Percentiles rank a stretch among this genome's conserved stretches.
These are phyloP conservation scores for Delphinella strobiligena DNA, from an alignment of 2,329 filamentous ascomycete genomes.

Conservation along the genomic window DNA sequence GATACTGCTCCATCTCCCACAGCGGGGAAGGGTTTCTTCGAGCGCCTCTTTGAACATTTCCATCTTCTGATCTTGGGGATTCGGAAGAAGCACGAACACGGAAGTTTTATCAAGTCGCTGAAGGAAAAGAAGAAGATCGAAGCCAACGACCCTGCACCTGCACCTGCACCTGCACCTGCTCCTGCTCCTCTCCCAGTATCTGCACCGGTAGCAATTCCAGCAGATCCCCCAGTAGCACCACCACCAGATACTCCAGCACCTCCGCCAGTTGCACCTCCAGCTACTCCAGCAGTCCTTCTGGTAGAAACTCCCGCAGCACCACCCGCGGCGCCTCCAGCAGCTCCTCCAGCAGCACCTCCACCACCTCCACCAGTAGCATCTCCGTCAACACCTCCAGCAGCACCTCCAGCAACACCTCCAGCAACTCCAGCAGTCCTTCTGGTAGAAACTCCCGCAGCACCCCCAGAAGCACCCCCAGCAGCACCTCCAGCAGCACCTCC, in stretches of 20 bases:
- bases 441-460: not conserved
- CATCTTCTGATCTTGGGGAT: not conserved
- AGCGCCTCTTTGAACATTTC: not conserved
- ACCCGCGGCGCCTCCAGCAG: not conserved
- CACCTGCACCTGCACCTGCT: not conserved
- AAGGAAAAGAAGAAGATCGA: not conserved
- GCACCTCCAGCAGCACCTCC: not conserved
- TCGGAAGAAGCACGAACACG: not conserved
- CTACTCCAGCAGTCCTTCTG: not conserved
- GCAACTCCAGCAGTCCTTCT: no score
- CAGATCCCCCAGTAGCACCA: no score
- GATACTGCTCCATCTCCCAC: not conserved
- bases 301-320: not conserved
- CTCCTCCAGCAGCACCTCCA: not conserved
- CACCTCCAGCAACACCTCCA: not conserved
- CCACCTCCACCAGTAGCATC: not conserved
- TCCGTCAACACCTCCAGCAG: not conserved
- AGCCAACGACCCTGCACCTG: not conserved
- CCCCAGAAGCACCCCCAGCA: not conserved
- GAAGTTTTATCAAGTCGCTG: not conserved
- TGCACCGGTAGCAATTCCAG: no score
- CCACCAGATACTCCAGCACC: no score
- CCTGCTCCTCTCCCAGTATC: no score
- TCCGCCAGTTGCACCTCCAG: not conserved
- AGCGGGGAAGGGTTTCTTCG: not conserved